Percentiles rank a stretch among this genome's conserved stretches.
Evolutionary conservation across 352 stramenopile species (phyloP).

Genomic region (Pythium myriotylum): DNA sequence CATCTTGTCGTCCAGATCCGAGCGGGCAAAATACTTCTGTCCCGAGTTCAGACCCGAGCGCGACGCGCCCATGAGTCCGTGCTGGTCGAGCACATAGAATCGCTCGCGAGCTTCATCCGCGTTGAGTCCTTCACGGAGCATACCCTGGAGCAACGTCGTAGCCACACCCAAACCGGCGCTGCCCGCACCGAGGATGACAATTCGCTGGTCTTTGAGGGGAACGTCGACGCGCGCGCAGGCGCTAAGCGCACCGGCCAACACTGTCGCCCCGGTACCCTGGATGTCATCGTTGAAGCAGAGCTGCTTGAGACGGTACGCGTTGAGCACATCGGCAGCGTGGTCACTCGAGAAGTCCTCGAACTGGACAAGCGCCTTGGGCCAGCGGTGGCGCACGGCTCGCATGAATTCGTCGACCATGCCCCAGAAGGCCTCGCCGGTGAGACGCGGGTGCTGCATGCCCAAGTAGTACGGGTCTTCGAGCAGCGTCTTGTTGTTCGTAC

Average conservation of each 20-base stretch:
- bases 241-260: constrained; percentile 89
- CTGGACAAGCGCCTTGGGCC: constrained; percentile 94
- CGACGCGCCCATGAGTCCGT: constrained; percentile 60
- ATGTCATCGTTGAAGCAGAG: constrained; percentile 99
- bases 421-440: constrained; percentile 93
- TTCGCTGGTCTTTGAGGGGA: constrained; percentile 92
- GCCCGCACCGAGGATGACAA: constrained; percentile 95
- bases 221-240: constrained; percentile 72
- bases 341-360: constrained; percentile 97
- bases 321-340: constrained; percentile 89
- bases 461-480: constrained; percentile 96
- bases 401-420: constrained; percentile 96
- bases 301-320: constrained; percentile 94
- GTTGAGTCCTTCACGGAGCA: constrained; percentile 85
- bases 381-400: constrained; percentile 81
- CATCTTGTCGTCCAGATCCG: constrained; percentile 66
- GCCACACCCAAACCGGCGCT: constrained; percentile 95
- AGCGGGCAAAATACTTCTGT: constrained; percentile 82
- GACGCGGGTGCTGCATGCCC: constrained; percentile 89
- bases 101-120: constrained; percentile 68
- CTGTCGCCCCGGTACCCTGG: constrained; percentile 95
- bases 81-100: constrained; percentile 84
- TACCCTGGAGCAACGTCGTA: constrained; percentile 87
- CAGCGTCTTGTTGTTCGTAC: constrained; percentile 95
- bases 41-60: constrained; percentile 63